These are phyloP conservation scores for Myriangium duriaei DNA, from an alignment of 2,329 filamentous ascomycete genomes.

Conservation along the genomic window DNA sequence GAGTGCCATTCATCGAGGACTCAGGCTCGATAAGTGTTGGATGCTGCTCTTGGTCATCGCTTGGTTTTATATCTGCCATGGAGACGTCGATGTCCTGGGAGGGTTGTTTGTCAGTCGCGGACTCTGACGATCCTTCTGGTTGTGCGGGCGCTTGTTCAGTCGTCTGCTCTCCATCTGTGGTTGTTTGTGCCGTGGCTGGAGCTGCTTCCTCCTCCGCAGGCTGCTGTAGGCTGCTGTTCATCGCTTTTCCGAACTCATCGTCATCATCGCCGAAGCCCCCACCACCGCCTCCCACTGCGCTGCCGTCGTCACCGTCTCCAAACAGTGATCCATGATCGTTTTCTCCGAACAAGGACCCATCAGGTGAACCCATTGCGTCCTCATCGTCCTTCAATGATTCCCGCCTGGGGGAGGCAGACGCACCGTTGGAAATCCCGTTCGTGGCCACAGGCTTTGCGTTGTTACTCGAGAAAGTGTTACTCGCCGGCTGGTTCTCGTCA, in stretches of 20 bases:
- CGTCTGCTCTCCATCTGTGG: constrained; percentile 15
- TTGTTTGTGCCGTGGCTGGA: neutral
- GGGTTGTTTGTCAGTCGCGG: neutral
- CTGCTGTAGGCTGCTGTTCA: constrained; percentile 43
- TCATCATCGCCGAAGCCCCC: constrained; percentile 65
- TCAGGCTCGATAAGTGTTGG: no score
- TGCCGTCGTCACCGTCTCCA: constrained; percentile 58
- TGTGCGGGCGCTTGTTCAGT: constrained; percentile 6
- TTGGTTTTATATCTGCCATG: neutral
- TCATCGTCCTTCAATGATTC: constrained; percentile 26
- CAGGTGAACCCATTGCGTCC: constrained; percentile 51
- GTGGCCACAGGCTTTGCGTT: constrained; percentile 48
- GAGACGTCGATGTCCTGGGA: neutral
- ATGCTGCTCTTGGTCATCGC: constrained; percentile 4
- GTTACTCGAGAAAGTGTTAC: constrained; percentile 65
- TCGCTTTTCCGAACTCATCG: constrained; percentile 64
- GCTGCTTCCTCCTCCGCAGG: constrained; percentile 23
- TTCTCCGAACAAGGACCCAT: constrained; percentile 74
- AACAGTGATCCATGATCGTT: constrained; percentile 62
- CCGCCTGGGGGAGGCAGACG: constrained; percentile 17
- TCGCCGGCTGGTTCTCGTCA: constrained; percentile 44
- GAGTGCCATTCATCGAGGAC: no score
- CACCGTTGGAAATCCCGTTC: constrained; percentile 40
- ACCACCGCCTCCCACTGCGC: constrained; percentile 36
- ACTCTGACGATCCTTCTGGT: neutral